Percentiles rank a stretch among this genome's conserved stretches.
These are phyloP conservation scores for Tanacetum coccineum DNA, from an alignment of 129 eudicot species.

Conservation along the genomic window DNA sequence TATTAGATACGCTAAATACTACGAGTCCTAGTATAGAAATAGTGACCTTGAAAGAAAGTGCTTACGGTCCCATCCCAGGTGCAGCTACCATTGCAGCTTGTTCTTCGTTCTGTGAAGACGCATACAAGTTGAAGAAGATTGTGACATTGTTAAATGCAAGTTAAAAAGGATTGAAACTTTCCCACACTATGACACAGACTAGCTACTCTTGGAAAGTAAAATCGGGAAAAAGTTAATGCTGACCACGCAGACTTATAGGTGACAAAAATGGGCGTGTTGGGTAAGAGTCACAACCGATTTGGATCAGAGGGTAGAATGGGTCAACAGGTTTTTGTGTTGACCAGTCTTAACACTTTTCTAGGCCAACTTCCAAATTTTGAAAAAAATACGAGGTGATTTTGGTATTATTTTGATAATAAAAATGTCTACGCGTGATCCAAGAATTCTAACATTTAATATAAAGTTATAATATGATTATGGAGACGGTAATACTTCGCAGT, in stretches of 20 bases:
- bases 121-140: neutral
- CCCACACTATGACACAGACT: neutral
- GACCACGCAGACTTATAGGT: neutral
- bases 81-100: slow-evolving; percentile 69
- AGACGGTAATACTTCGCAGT: neutral
- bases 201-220: neutral
- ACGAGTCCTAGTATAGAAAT: too few relatives aligned
- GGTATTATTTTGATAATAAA: too few relatives aligned
- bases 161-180: neutral
- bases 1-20: too few relatives aligned
- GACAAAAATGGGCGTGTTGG: neutral
- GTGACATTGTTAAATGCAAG: neutral
- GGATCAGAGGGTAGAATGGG: neutral
- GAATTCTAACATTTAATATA: too few relatives aligned
- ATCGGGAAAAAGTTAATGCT: neutral
- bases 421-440: too few relatives aligned
- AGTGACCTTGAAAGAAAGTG: too few relatives aligned
- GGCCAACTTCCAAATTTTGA: neutral
- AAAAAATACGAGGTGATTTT: too few relatives aligned
- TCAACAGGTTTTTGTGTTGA: neutral
- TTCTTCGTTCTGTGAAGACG: slow-evolving; percentile 59
- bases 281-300: neutral
- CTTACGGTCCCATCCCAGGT: slow-evolving; percentile 70
- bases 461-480: neutral
- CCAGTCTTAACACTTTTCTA: neutral